These are phyloP conservation scores for Termitomyces sp. DNA, from an alignment of 768 basidiomycete genomes.

Conservation along the genomic window DNA sequence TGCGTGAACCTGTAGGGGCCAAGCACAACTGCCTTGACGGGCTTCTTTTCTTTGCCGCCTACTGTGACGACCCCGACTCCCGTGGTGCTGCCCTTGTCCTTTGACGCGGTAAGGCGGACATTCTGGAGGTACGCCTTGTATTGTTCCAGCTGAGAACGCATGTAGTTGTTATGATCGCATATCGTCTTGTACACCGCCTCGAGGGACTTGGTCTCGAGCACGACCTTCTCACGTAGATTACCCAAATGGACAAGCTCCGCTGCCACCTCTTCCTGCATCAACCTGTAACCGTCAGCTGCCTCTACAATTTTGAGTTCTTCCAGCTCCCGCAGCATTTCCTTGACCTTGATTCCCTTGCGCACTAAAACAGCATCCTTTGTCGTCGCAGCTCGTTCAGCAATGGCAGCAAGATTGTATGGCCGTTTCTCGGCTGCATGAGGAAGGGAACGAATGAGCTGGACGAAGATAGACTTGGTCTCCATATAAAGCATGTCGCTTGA, in stretches of 20 bases:
- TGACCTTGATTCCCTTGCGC: constrained; percentile 97
- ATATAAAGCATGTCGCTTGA: constrained; percentile 99
- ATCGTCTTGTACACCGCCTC: constrained; percentile 99
- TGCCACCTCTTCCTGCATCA: constrained; percentile 97
- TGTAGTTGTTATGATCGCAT: constrained; percentile 97
- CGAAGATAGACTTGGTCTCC: constrained; percentile 99
- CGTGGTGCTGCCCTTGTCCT: constrained; percentile 84
- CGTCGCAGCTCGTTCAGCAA: constrained; percentile 95
- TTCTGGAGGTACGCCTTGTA: constrained; percentile 99
- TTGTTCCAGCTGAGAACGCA: constrained; percentile 94
- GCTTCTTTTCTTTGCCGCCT: constrained; percentile 97
- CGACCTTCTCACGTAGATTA: constrained; percentile 93
- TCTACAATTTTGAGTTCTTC: constrained; percentile 91
- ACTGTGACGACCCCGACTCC: constrained; percentile 95
- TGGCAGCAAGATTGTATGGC: constrained; percentile 83
- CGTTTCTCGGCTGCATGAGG: constrained; percentile 80
- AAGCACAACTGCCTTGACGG: constrained; percentile 76
- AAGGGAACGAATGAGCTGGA: constrained; percentile 94
- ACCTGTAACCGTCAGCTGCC: constrained; percentile 75
- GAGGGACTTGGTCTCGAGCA: constrained; percentile 87
- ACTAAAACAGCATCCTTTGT: constrained; percentile 96
- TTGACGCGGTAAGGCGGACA: constrained; percentile 85
- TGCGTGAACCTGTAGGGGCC: constrained; percentile 99
- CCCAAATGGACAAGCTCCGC: constrained; percentile 96
- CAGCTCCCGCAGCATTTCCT: constrained; percentile 96